Base-by-base conservation (phyloP, 139 green algal species). In the Haematococcus lacustris region DNA sequence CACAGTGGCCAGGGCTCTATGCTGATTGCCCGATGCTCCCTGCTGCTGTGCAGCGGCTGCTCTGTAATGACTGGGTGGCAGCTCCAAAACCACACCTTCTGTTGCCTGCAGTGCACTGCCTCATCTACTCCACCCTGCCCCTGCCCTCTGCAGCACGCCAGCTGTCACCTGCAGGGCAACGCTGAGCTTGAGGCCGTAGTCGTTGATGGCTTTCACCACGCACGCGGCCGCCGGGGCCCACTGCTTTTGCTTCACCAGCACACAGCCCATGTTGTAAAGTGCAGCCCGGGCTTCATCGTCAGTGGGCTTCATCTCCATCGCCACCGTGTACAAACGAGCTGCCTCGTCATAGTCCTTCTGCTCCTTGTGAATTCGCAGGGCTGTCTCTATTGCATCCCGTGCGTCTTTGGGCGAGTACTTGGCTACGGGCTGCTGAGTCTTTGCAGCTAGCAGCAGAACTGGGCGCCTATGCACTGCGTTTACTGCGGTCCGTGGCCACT, bases 231-330 rank as follows among this genome's bases (percentile, higher is more conserved):
- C 93, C 26, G 85, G 70, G 50, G 91, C 73, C 78, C 83, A 98
- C 68, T 91, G 80, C 69, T 90, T 86, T 40, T 91, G 80, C 76
- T 90, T 89, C 2, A 85, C 84, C 33, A 91, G 83, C 21, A 83
- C 89, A 68, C 94, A 98, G 30, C 91, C 94, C 30, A 83, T 73
- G 85, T 98, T 98, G 81, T 97, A 98, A 32, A 91, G 73, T 3
- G 93, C 94, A 30, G 94, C 94, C 6, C 83, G 63, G 1, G 90
- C 88, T 73, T 97, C 94, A 38, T 98, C 90, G 3, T 88, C 75
- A 38, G 69, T 92, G 13, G 94, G 92, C 21, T 82, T 78, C 53
- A 95, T 71, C 2, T 85, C 37, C 76, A 94, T 70, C 0, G 91
- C 89, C 3, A 66, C 33, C 26, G 87, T 70, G 74, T 96, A 97